Evolutionary conservation across 140 eudicot species (phyloP).

Genomic region (Erigeron philadelphicus): DNA sequence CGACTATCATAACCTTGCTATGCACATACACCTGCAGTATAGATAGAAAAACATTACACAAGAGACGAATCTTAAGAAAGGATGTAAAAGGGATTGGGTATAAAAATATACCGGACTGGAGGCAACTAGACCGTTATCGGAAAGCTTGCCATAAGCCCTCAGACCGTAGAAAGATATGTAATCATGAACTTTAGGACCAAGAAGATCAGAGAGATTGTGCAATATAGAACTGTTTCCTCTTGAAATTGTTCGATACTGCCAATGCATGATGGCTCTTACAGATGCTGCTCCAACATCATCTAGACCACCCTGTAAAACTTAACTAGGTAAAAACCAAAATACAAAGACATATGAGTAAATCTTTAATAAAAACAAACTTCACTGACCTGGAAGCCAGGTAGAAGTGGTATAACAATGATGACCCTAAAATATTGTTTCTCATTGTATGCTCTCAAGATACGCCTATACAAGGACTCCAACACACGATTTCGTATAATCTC

Average conservation of each 20-base stretch:
- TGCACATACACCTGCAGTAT: constrained; percentile 74
- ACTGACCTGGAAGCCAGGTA: constrained; percentile 89
- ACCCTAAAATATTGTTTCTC: constrained; percentile 80
- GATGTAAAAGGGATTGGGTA: not conserved
- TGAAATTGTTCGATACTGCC: constrained; percentile 95
- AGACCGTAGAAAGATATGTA: constrained; percentile 93
- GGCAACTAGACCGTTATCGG: constrained; percentile 76
- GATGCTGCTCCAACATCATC: constrained; percentile 99
- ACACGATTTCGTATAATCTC: constrained; percentile 84
- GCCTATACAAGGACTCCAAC: constrained; percentile 67
- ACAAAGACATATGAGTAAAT: not conserved
- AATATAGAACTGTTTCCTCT: constrained; percentile 78
- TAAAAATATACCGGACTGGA: constrained; percentile 63
- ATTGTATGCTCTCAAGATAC: constrained; percentile 70
- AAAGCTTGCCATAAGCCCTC: constrained; percentile 79
- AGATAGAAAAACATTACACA: not conserved
- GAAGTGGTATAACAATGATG: constrained; percentile 82
- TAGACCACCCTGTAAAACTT: constrained; percentile 58
- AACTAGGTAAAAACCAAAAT: constrained; percentile 23
- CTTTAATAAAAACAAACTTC: not conserved
- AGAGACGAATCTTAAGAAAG: not conserved
- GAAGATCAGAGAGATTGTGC: constrained; percentile 66
- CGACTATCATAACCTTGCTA: constrained; percentile 92
- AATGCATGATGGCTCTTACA: constrained; percentile 97
- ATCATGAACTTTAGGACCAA: constrained; percentile 76